Percentiles rank a stretch among this genome's conserved stretches.
These are phyloP conservation scores for Arthrinium puccinioides DNA, from an alignment of 2,329 filamentous ascomycete genomes.

Conservation along the genomic window DNA sequence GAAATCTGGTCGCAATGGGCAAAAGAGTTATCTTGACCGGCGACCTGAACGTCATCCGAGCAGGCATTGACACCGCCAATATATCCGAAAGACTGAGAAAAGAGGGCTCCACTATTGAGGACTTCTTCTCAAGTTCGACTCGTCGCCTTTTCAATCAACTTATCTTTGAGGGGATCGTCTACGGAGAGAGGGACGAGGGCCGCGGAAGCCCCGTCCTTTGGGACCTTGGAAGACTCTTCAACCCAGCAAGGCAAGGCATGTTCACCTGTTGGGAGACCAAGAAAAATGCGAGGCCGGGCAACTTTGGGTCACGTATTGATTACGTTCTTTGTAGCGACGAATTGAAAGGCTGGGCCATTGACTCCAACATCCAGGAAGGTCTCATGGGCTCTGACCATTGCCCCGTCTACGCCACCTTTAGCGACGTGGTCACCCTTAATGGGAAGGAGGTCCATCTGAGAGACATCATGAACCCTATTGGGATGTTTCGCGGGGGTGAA, in stretches of 20 bases:
- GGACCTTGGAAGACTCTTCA: slow-evolving; percentile 78
- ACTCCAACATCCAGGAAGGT: slow-evolving; percentile 85
- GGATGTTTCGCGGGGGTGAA: slow-evolving; percentile 61
- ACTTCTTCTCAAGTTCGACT: slow-evolving; percentile 66
- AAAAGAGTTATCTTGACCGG: slow-evolving; percentile 83
- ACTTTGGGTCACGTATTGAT: slow-evolving; percentile 88
- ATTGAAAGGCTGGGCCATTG: slow-evolving; percentile 73
- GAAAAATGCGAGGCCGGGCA: slow-evolving; percentile 90
- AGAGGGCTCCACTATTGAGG: slow-evolving; percentile 57
- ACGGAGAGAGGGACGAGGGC: slow-evolving; percentile 59
- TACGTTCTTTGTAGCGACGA: slow-evolving; percentile 78
- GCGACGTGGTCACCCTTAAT: slow-evolving; percentile 50
- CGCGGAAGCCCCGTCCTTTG: slow-evolving; percentile 67
- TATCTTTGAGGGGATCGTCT: slow-evolving; percentile 63
- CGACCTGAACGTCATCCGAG: slow-evolving; percentile 73
- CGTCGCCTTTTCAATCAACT: slow-evolving; percentile 80
- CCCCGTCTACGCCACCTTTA: slow-evolving; percentile 74
- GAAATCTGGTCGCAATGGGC: slow-evolving; percentile 72
- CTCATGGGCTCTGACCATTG: slow-evolving; percentile 95
- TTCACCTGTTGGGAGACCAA: slow-evolving; percentile 97
- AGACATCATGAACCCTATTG: slow-evolving; percentile 73
- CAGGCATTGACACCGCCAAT: slow-evolving; percentile 69
- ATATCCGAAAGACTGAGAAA: slow-evolving; percentile 66
- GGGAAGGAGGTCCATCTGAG: slow-evolving; percentile 45
- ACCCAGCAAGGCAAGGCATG: slow-evolving; percentile 78